Base-by-base conservation (phyloP, 352 stramenopile genomes). In the Globisporangium sylvaticum region DNA sequence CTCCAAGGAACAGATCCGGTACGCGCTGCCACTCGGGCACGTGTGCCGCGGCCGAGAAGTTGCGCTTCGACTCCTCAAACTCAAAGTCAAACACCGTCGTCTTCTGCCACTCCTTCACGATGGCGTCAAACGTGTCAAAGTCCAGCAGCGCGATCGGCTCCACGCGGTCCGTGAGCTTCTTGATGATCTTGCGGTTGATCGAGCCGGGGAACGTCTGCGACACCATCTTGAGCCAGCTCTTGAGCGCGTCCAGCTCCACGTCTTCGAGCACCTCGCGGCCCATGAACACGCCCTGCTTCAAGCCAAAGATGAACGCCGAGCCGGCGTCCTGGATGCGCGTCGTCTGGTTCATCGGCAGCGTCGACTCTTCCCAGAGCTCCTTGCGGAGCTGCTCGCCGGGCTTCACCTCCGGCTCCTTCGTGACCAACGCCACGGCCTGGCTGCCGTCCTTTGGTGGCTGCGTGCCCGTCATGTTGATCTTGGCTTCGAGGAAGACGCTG, bases 251-350 rank as follows among this genome's bases (percentile, higher is more conserved):
- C 18, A 94, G 77, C 67, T 91, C 84, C 18, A 83, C 80, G 44
- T 92, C 84, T 20, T 92, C 81, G 58, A 94, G 84, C 58, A 87
- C 75, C 50, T 91, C 81, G 42, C 83, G 83, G 2, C 77, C 79
- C 80, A 91, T 90, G 55, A 94, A 94, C 15, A 83, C 76, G 55
- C 84, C 83, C 58, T 92, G 82, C 53, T 89, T 88, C 15, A 94
- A 74, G 1, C 86, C 86, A 56, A 94, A 94, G 27, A 94, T 69
- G 64, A 94, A 94, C 37, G 86, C 82, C 22, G 86, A 90, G 2
- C 79, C 86, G 0, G 86, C 86, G 64, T 94, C 86, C 68, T 88
- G 81, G 39, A 94, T 69, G 8, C 86, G 86, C 44, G 86, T 94
- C 9, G 80, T 91, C 67, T 84, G 69, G 68, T 89, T 91, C 77